Percentiles rank a stretch among this genome's conserved stretches.
These are phyloP conservation scores for Metschnikowia baotianmanensis DNA, from an alignment of 805 yeast species.

Conservation along the genomic window DNA sequence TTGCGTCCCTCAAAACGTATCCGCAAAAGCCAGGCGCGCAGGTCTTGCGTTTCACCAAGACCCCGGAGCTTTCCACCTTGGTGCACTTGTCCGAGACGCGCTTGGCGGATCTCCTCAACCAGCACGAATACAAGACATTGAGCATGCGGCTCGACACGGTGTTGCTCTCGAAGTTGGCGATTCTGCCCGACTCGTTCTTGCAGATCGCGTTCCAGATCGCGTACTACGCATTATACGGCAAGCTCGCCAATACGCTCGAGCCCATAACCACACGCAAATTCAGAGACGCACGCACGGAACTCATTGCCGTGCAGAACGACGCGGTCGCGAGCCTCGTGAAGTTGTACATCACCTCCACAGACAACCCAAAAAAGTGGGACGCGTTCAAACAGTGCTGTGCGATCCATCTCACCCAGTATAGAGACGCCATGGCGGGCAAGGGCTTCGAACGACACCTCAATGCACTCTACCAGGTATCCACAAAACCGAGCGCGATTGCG, in stretches of 20 bases:
- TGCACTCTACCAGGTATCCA: conserved; percentile 57
- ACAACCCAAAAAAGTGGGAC: conserved; percentile 47
- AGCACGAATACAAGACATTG: conserved; percentile 52
- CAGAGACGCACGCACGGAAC: conserved; percentile 66
- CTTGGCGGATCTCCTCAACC: conserved; percentile 54
- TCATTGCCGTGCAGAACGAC: conserved; percentile 63
- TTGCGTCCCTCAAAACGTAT: conserved; percentile 37
- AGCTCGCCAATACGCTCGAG: conserved; percentile 47
- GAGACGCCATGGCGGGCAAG: conserved; percentile 53
- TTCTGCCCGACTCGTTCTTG: conserved; percentile 50
- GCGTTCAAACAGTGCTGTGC: conserved; percentile 50
- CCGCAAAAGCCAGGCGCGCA: conserved; percentile 35
- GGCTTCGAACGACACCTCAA: conserved; percentile 75
- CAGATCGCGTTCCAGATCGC: conserved; percentile 54
- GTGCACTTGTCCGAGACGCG: conserved; percentile 58
- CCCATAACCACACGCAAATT: conserved; percentile 69
- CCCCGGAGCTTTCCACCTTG: conserved; percentile 47
- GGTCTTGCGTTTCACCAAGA: conserved; percentile 34
- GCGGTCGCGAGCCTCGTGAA: conserved; percentile 52
- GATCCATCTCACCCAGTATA: conserved; percentile 48
- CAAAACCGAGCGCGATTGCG: conserved; percentile 37
- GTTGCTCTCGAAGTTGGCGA: conserved; percentile 37
- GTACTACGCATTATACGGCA: conserved; percentile 55
- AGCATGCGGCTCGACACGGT: conserved; percentile 35
- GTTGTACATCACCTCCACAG: conserved; percentile 56